Percentiles rank a stretch among this genome's conserved stretches.
phyloP scores from a whole-genome alignment of 2,329 filamentous ascomycete species.

The Colletotrichum endophyticum region DNA sequence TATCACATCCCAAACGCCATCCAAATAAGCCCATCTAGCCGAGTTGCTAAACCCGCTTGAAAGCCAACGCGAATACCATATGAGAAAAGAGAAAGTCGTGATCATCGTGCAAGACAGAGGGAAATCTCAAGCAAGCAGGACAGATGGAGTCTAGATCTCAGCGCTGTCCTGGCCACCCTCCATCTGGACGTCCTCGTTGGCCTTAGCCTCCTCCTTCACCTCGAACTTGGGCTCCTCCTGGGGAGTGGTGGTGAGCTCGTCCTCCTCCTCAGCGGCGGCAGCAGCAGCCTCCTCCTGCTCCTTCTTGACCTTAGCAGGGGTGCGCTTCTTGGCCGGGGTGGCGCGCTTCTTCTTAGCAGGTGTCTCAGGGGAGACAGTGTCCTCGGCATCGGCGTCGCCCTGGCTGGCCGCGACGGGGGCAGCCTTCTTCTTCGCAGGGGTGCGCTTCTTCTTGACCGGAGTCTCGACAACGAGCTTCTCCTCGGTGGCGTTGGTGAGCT shows the following conservation, averaged over 20 bases:
- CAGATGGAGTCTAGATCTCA: background rate
- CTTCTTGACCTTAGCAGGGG: conserved; percentile 2
- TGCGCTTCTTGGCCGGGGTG: background rate
- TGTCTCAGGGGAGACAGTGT: background rate
- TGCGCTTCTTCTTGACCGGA: conserved; percentile 7
- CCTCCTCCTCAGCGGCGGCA: background rate
- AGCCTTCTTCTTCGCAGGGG: background rate
- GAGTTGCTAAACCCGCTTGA: background rate
- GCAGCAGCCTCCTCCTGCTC: background rate
- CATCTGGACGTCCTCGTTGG: background rate
- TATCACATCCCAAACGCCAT: background rate
- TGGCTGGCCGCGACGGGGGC: background rate
- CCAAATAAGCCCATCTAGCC: background rate
- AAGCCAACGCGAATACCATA: background rate
- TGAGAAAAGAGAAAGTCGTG: background rate
- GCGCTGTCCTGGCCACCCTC: background rate
- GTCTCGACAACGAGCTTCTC: conserved; percentile 15
- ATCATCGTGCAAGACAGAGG: background rate
- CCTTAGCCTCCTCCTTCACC: conserved; percentile 6
- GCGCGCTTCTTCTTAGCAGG: conserved; percentile 18
- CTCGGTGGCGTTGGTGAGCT: background rate
- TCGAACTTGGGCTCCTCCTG: conserved; percentile 12
- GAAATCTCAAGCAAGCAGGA: background rate
- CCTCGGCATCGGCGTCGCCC: background rate
- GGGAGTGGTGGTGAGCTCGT: background rate